Percentiles rank a stretch among this genome's conserved stretches.
phyloP scores from a whole-genome alignment of 2,329 filamentous ascomycete species.

The Talaromyces sp. region DNA sequence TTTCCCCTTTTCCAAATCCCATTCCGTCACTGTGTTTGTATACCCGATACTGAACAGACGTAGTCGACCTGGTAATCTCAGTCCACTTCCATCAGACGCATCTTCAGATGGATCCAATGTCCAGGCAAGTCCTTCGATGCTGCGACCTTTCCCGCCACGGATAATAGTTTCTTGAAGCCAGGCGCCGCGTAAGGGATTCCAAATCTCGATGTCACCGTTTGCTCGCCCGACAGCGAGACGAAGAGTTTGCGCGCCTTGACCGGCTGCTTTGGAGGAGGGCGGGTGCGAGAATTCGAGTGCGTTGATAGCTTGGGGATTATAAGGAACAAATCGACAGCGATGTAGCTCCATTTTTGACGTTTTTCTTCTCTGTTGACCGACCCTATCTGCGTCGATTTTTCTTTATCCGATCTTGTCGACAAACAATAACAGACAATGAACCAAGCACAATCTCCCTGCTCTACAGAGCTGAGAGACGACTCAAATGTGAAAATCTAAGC shows the following conservation, averaged over 20 bases:
- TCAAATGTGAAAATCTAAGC: slow-evolving; percentile 4
- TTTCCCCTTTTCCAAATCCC: slow-evolving; percentile 76
- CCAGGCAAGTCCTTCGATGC: slow-evolving; percentile 88
- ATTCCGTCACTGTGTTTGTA: slow-evolving; percentile 87
- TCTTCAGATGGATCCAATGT: slow-evolving; percentile 75
- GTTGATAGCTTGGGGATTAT: slow-evolving; percentile 87
- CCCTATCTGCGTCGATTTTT: neutral
- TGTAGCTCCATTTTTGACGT: slow-evolving; percentile 78
- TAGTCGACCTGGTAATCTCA: slow-evolving; percentile 62
- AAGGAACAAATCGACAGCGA: slow-evolving; percentile 92
- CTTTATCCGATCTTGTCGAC: neutral
- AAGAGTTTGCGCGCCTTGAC: slow-evolving; percentile 54
- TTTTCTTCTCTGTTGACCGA: neutral
- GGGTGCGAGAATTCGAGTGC: slow-evolving; percentile 88
- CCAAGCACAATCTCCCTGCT: slow-evolving; percentile 4
- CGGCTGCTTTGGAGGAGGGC: slow-evolving; percentile 41
- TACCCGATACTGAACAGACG: slow-evolving; percentile 95
- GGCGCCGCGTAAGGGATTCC: slow-evolving; percentile 75
- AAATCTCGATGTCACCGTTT: slow-evolving; percentile 96
- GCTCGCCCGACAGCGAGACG: slow-evolving; percentile 84
- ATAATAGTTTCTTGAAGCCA: slow-evolving; percentile 92
- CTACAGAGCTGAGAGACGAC: neutral
- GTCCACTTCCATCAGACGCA: slow-evolving; percentile 52
- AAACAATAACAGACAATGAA: neutral
- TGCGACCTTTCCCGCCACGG: slow-evolving; percentile 74